Conservation (phyloP, 106 monocot species). For the Ottelia alismoides region DNA sequence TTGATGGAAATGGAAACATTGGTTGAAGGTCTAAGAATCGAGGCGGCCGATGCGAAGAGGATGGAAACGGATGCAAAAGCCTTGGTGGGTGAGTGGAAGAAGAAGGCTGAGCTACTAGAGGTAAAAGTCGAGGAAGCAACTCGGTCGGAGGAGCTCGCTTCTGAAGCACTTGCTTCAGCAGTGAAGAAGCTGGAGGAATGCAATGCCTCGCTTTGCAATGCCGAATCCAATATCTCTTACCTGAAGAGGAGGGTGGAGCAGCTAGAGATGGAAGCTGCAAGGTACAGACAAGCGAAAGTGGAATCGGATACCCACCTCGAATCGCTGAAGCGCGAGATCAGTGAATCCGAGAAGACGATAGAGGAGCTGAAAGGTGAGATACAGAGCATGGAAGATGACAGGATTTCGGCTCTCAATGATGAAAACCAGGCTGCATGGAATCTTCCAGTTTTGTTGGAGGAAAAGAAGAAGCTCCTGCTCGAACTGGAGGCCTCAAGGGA, state of each 20-base stretch:
- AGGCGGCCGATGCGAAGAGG: constrained; percentile 28
- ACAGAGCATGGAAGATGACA: background rate
- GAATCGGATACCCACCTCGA: background rate
- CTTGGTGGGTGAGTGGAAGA: constrained; percentile 35
- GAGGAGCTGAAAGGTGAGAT: background rate
- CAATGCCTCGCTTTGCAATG: background rate
- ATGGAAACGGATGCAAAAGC: constrained; percentile 19
- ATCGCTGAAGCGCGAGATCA: background rate
- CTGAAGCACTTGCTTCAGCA: constrained; percentile 5
- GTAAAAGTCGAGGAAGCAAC: constrained; percentile 26
- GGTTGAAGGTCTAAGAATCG: constrained; percentile 25
- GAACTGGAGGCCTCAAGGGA: constrained; percentile 1
- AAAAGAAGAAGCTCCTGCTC: background rate
- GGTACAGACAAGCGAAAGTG: too few relatives aligned
- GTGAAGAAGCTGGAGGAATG: constrained; percentile 4
- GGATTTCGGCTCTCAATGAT: background rate
- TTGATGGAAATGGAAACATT: constrained; percentile 30
- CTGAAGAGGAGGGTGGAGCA: constrained; percentile 5
- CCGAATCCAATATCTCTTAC: constrained; percentile 4
- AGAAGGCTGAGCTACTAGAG: constrained; percentile 29
- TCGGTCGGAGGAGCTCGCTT: constrained; percentile 13
- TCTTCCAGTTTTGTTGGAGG: background rate
- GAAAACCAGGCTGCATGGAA: background rate
- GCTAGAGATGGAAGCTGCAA: constrained; percentile 1
- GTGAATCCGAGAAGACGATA: constrained; percentile 1